Evolutionary conservation across 208 protist genomes (phyloP).

Genomic region (Trypanosoma platydactyli): DNA sequence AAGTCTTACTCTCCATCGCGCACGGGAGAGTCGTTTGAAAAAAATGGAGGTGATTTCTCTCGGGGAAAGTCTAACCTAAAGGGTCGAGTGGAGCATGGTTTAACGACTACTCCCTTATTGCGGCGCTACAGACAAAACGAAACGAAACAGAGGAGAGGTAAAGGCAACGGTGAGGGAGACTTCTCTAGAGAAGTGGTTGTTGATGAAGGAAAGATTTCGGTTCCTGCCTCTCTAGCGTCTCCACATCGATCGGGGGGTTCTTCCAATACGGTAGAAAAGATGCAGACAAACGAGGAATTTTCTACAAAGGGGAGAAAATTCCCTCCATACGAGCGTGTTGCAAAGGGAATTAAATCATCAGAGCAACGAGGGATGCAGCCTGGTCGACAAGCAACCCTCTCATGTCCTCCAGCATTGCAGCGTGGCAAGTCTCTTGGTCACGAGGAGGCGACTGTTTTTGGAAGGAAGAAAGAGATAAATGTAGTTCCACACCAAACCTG

Average conservation of each 20-base stretch:
- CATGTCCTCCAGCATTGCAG: constrained; percentile 9
- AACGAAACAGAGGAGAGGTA: neutral
- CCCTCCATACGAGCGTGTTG: neutral
- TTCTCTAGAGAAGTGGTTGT: neutral
- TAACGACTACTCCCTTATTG: constrained; percentile 4
- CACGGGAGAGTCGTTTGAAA: neutral
- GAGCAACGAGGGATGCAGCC: neutral
- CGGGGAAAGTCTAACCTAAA: neutral
- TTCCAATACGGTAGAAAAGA: neutral
- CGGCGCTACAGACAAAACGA: constrained; percentile 7
- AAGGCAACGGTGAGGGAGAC: neutral
- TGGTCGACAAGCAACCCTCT: neutral
- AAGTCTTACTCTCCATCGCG: neutral
- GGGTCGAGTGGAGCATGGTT: neutral
- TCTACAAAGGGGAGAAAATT: neutral
- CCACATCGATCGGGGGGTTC: neutral
- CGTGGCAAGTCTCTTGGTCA: neutral
- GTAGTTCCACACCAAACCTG: constrained; percentile 16
- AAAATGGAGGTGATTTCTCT: constrained; percentile 2
- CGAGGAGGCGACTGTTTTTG: neutral
- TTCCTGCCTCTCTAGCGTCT: neutral
- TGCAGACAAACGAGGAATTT: neutral
- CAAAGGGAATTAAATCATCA: neutral
- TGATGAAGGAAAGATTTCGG: neutral
- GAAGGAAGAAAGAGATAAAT: neutral